Conservation (phyloP, 176 grass and related monocot genomes). For the Juncus effusus region DNA sequence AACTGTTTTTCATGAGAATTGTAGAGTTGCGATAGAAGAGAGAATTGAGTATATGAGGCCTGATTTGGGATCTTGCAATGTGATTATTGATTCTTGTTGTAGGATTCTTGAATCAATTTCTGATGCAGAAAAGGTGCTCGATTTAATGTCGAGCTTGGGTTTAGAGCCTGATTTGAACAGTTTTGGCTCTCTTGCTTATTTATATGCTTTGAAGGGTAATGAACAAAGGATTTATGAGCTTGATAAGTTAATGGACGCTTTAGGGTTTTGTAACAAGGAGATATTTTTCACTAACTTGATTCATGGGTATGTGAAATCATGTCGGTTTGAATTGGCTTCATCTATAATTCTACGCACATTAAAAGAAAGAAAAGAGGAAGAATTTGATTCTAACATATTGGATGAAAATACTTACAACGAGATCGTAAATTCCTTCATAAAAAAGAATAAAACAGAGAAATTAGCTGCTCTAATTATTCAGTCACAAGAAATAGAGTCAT, state of each 20-base stretch:
- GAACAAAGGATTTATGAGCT: conserved; percentile 52
- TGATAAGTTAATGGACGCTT: conserved; percentile 73
- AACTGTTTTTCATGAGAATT: conserved; percentile 63
- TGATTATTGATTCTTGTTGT: conserved; percentile 73
- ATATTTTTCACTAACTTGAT: conserved; percentile 73
- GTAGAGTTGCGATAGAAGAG: conserved; percentile 42
- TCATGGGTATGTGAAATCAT: conserved; percentile 55
- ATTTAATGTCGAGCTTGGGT: conserved; percentile 63
- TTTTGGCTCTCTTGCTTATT: conserved; percentile 74
- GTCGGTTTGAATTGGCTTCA: conserved; percentile 52
- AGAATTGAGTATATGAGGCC: conserved; percentile 54
- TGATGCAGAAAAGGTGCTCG: conserved; percentile 71
- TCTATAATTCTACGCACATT: conserved; percentile 49
- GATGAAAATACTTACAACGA: conserved; percentile 54
- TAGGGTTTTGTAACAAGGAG: conserved; percentile 53
- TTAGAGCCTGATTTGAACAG: conserved; percentile 60
- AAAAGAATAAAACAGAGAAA: conserved; percentile 55
- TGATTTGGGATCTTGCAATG: conserved; percentile 58
- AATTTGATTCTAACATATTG: conserved; percentile 19
- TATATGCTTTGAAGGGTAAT: conserved; percentile 78
- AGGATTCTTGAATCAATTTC: conserved; percentile 44
- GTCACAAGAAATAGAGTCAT: conserved; percentile 66
- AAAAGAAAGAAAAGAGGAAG: conserved; percentile 45
- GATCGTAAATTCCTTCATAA: conserved; percentile 48
- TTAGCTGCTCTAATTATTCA: conserved; percentile 70